Evolutionary conservation across 2,329 filamentous ascomycete genomes (phyloP).

Genomic region (Penicillium sp.): DNA sequence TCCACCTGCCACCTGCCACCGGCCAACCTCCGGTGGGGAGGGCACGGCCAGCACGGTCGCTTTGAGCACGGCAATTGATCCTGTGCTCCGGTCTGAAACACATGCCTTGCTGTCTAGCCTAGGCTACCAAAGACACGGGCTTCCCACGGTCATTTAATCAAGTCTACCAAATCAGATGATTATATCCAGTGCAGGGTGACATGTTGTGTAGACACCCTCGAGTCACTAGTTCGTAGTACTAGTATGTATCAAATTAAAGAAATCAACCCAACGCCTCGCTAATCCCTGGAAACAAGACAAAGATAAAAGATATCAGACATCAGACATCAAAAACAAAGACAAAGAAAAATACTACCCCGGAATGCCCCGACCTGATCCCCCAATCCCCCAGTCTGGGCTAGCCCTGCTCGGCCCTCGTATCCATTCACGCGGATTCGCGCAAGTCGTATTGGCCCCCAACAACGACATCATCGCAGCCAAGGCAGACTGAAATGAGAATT

Average conservation of each 20-base stretch:
- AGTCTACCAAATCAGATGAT: neutral
- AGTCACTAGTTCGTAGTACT: neutral
- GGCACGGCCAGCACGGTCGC: conserved; percentile 3
- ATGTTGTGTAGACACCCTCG: neutral
- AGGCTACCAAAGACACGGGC: neutral
- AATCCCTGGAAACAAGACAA: neutral
- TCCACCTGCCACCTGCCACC: conserved; percentile 1
- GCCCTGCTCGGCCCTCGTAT: neutral
- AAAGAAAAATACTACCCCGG: neutral
- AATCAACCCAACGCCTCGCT: neutral
- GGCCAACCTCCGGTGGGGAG: neutral
- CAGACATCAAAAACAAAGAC: neutral
- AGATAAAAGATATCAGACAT: too few relatives aligned
- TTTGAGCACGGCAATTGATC: conserved; percentile 5
- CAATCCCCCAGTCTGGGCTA: neutral
- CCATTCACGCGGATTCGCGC: neutral
- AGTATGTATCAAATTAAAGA: neutral
- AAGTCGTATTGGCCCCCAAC: neutral
- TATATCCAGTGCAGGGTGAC: too few relatives aligned
- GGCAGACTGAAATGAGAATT: neutral
- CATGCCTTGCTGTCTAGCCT: neutral
- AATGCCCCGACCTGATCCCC: neutral
- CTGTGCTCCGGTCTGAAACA: conserved; percentile 13
- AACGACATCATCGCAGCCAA: neutral
- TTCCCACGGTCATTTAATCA: neutral